Evolutionary conservation across 2,329 filamentous ascomycete species (phyloP), one percentile per base, ranked within the genome.

Genomic region (Talaromyces sp.): DNA sequence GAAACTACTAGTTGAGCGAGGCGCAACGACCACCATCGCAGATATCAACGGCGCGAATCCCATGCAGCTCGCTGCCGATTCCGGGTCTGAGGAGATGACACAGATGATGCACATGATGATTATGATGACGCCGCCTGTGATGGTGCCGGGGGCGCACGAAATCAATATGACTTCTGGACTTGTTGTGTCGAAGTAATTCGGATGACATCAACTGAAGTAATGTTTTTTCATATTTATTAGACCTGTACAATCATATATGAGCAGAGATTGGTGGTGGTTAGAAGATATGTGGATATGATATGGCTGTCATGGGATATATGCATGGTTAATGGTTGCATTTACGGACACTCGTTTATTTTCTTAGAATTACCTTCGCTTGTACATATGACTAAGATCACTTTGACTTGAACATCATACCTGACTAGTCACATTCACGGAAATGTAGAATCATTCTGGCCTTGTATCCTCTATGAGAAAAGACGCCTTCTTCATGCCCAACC

Each of bases 21-120:
- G 61, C 11, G 61, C 61, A 22, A 34, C 19, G 13, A 58, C 51
- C 2, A 58, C 51, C 13, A 40, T 63, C 27, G 38, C 61, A 31
- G 61, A 63, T 13, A 56, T 63, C 22, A 63, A 47, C 8, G 61
- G 61, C 13, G 10, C 43, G 0, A 63, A 40, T 47, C 61, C 61
- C 11, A 45, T 63, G 61, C 61, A 58, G 5, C 43, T 63, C n/a
- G 61, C 61, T 5, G 61, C 61, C 19, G 61, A 63, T 29, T 56
- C 61, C 1, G 61, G 53, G 3, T 34, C 51, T 4, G 29, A 58
- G 17, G 61, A 63, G 29, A 63, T 63, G 61, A 43, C 40, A 17
- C 61, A 63, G 38, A 58, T 58, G 36, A 63, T 63, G 51, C 56
- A 59, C 17, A 59, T 59, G 56, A 59, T 59, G 56, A 59, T 59